Evolutionary conservation across 768 basidiomycete genomes (phyloP).

Genomic region (Leucocoprinus sp.): DNA sequence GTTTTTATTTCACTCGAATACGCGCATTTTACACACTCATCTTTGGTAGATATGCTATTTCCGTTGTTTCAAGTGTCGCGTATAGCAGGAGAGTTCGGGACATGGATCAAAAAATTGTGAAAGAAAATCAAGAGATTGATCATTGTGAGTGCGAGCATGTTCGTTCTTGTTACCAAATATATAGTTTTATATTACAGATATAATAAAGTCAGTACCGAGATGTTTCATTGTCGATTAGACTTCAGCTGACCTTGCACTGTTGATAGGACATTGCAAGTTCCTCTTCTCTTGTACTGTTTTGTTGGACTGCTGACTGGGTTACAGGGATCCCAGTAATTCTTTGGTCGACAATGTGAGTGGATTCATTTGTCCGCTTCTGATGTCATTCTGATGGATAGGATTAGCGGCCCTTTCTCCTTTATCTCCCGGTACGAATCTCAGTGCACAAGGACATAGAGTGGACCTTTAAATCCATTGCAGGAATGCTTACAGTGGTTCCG

Average conservation of each 20-base stretch:
- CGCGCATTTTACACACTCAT: neutral
- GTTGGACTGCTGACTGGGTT: neutral
- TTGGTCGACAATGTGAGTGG: constrained; percentile 10
- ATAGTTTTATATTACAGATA: too few relatives aligned
- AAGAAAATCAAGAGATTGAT: constrained; percentile 17
- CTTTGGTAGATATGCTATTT: constrained; percentile 19
- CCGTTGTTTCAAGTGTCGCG: constrained; percentile 18
- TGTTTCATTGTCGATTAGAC: neutral
- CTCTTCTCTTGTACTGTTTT: neutral
- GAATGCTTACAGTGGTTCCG: constrained; percentile 25
- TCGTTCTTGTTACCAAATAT: neutral
- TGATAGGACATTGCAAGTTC: constrained; percentile 3
- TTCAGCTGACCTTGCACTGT: neutral
- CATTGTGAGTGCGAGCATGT: constrained; percentile 16
- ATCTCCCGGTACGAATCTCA: constrained; percentile 12
- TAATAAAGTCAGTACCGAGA: constrained; percentile 1
- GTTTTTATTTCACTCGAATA: neutral
- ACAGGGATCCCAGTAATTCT: constrained; percentile 11
- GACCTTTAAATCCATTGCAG: constrained; percentile 9
- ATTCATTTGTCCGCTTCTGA: neutral
- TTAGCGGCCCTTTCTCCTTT: constrained; percentile 13
- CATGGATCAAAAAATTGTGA: constrained; percentile 17
- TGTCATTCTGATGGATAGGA: neutral
- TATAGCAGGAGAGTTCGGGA: constrained; percentile 19
- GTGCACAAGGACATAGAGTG: too few relatives aligned